Evolutionary conservation across 345 rosid genomes (phyloP).

Genomic region (Moricandia moricandioides): DNA sequence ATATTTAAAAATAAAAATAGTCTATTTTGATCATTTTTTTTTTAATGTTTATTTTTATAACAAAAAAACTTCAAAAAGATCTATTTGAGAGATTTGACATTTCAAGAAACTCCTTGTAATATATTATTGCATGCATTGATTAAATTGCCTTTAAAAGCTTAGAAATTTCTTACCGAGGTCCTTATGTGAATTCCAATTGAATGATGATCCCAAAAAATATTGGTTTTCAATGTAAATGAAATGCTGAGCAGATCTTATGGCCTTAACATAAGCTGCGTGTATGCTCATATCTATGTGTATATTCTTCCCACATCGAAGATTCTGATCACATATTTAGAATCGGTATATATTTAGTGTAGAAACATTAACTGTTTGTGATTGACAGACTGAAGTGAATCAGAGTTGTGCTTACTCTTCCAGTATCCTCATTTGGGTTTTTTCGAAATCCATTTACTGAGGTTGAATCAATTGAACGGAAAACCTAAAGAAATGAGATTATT

Average conservation of each 20-base stretch:
- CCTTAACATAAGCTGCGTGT: background rate
- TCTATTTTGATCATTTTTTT: too few relatives aligned
- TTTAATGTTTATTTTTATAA: too few relatives aligned
- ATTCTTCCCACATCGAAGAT: background rate
- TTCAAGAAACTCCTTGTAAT: conserved; percentile 4
- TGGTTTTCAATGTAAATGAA: conserved; percentile 54
- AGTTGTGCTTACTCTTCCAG: conserved; percentile 52
- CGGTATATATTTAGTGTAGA: background rate
- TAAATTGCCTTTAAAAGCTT: conserved; percentile 1
- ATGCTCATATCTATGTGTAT: background rate
- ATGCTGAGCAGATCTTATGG: background rate
- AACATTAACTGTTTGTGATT: background rate
- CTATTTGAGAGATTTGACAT: background rate
- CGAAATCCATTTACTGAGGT: background rate
- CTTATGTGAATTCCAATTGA: conserved; percentile 70
- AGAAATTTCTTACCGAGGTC: conserved; percentile 54
- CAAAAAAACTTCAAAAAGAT: too few relatives aligned
- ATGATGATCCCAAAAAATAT: conserved; percentile 94
- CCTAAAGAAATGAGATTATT: conserved; percentile 37
- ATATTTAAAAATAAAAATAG: too few relatives aligned
- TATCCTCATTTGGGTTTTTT: conserved; percentile 49
- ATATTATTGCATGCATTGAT: background rate
- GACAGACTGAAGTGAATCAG: background rate
- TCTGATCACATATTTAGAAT: conserved; percentile 38
- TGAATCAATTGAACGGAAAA: background rate